These are phyloP conservation scores for Ligustrum vulgare DNA, from an alignment of 257 asterid species.

Conservation along the genomic window DNA sequence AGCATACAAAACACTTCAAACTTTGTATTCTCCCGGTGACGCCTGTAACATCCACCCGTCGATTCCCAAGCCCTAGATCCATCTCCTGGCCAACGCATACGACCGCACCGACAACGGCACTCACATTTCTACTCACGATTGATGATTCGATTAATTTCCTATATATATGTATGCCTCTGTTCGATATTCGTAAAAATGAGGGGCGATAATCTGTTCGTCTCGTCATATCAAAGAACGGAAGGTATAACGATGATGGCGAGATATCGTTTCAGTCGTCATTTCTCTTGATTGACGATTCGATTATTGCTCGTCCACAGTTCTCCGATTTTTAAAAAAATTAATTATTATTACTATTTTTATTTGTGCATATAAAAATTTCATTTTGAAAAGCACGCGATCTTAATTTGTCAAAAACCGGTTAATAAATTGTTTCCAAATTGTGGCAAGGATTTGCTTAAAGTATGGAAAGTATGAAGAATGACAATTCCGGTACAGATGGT, in stretches of 20 bases:
- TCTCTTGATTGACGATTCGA: constrained; percentile 62
- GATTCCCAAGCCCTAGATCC: not conserved
- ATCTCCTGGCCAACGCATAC: no score
- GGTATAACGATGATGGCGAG: constrained; percentile 72
- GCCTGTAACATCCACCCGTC: not conserved
- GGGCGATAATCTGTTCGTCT: constrained; percentile 40
- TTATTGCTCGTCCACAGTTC: constrained; percentile 93
- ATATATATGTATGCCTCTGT: constrained; percentile 27
- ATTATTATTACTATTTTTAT: not conserved
- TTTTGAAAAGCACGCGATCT: not conserved
- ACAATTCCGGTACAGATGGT: not conserved
- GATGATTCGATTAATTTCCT: no score
- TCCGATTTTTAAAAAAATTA: not conserved
- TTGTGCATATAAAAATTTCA: not conserved
- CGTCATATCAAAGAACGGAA: constrained; percentile 36
- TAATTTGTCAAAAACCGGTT: no score
- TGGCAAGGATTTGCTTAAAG: no score
- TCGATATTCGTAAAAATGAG: constrained; percentile 26
- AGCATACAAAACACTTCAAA: not conserved
- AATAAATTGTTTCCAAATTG: not conserved
- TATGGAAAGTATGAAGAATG: no score
- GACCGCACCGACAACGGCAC: not conserved
- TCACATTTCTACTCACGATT: not conserved
- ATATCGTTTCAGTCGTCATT: constrained; percentile 91
- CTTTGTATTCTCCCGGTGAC: not conserved